Evolutionary conservation across 306 rosid genomes (phyloP).

Genomic region (Quercus glauca): DNA sequence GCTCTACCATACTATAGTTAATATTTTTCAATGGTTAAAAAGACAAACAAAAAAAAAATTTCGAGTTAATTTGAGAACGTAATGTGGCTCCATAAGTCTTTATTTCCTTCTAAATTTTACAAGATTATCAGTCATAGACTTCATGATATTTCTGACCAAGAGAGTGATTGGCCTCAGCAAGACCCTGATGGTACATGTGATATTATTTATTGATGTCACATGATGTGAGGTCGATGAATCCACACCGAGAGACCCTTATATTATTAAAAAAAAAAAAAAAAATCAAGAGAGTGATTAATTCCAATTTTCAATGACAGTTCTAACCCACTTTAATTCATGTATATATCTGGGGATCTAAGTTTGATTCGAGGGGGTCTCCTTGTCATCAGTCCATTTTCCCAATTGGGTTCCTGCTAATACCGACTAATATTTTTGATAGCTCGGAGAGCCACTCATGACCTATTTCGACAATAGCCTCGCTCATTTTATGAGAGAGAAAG

Average conservation of each 20-base stretch:
- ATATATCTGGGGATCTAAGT: background rate
- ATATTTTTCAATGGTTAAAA: too few relatives aligned
- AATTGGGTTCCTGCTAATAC: background rate
- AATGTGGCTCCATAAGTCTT: background rate
- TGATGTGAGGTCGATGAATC: too few relatives aligned
- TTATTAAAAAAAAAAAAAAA: too few relatives aligned
- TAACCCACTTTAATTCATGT: background rate
- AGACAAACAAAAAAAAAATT: too few relatives aligned
- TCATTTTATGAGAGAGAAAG: background rate
- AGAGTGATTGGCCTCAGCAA: too few relatives aligned
- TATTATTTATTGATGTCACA: background rate
- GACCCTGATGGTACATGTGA: too few relatives aligned
- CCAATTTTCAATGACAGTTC: background rate
- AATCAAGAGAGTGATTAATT: background rate
- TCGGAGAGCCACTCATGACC: background rate
- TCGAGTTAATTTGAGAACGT: too few relatives aligned
- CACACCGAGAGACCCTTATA: accelerated
- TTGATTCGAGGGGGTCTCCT: background rate
- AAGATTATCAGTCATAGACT: background rate
- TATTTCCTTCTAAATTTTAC: background rate
- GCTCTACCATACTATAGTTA: too few relatives aligned
- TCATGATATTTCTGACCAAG: background rate
- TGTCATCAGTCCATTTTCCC: background rate
- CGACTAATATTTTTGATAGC: background rate
- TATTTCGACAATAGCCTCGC: background rate